Conservation (phyloP, 306 rosid species). For the Corylus avellana region DNA sequence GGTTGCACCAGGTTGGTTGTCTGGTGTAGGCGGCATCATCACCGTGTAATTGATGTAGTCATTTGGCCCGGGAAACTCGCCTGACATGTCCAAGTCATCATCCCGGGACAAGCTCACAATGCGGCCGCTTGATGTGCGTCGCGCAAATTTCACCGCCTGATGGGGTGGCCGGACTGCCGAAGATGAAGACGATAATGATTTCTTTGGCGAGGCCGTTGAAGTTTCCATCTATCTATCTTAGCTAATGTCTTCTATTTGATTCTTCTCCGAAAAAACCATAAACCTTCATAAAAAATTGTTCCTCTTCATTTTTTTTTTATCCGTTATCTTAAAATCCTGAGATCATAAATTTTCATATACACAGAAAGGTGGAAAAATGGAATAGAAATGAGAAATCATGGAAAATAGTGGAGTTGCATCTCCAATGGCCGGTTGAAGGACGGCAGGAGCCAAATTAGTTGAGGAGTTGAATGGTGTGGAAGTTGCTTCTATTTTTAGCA, state of each 20-base stretch:
- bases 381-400: background rate
- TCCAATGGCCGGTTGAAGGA: conserved; percentile 15
- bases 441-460: conserved; percentile 14
- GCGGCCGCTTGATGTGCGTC: conserved; percentile 69
- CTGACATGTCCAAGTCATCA: conserved; percentile 58
- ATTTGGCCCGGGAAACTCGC: conserved; percentile 51
- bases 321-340: background rate
- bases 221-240: conserved; percentile 28
- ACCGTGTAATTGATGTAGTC: conserved; percentile 83
- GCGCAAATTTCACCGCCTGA: conserved; percentile 46
- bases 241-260: background rate
- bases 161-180: conserved; percentile 43
- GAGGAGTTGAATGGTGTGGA: conserved; percentile 36
- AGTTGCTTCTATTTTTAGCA: conserved; percentile 23
- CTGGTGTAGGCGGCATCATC: conserved; percentile 85
- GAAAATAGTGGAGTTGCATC: background rate
- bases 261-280: background rate
- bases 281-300: background rate
- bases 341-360: background rate
- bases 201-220: conserved; percentile 47
- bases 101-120: conserved; percentile 63
- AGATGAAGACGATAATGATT: conserved; percentile 31
- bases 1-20: conserved; percentile 57
- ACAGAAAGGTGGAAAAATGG: background rate
- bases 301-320: background rate